phyloP scores from a whole-genome alignment of 139 green algal species.

The Raphidocelis subcapitata region DNA sequence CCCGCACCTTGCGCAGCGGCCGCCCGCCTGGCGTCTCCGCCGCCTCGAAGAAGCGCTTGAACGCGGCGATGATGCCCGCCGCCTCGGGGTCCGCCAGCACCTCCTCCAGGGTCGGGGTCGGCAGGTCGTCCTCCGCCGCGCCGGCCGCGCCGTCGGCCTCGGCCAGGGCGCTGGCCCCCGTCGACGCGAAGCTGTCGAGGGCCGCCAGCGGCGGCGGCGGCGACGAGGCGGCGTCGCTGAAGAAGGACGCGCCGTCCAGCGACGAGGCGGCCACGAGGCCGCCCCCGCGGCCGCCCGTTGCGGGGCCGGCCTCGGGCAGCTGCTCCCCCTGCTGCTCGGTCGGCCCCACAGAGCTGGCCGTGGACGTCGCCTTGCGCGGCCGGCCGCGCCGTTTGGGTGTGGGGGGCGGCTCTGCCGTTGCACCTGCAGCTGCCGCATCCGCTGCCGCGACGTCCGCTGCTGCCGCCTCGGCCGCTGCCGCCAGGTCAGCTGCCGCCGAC shows the following conservation, averaged over 20 bases:
- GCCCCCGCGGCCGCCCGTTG: too few relatives aligned
- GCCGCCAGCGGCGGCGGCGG: constrained; percentile 2
- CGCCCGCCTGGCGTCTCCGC: constrained; percentile 61
- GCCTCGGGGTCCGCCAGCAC: constrained; percentile 13
- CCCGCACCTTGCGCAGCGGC: neutral
- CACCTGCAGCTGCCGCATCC: neutral
- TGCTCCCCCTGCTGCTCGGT: too few relatives aligned
- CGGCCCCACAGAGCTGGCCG: too few relatives aligned
- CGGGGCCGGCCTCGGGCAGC: too few relatives aligned
- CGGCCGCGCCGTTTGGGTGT: too few relatives aligned
- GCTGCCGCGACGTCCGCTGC: neutral
- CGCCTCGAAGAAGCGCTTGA: constrained; percentile 85
- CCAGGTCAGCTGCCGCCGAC: too few relatives aligned
- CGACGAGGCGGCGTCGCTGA: too few relatives aligned
- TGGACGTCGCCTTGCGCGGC: too few relatives aligned
- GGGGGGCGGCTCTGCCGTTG: neutral
- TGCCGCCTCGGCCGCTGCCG: constrained; percentile 1
- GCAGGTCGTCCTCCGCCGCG: neutral
- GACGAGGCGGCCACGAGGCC: too few relatives aligned
- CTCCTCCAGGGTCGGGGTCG: constrained; percentile 1
- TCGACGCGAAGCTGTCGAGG: constrained; percentile 1
- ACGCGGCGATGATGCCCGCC: constrained; percentile 63
- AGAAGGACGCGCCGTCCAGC: too few relatives aligned
- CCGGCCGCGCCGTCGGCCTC: constrained; percentile 2
- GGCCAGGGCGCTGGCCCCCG: constrained; percentile 71